Conservation (phyloP, 2,329 filamentous ascomycete species). For the Daldinia eschscholtzii region DNA sequence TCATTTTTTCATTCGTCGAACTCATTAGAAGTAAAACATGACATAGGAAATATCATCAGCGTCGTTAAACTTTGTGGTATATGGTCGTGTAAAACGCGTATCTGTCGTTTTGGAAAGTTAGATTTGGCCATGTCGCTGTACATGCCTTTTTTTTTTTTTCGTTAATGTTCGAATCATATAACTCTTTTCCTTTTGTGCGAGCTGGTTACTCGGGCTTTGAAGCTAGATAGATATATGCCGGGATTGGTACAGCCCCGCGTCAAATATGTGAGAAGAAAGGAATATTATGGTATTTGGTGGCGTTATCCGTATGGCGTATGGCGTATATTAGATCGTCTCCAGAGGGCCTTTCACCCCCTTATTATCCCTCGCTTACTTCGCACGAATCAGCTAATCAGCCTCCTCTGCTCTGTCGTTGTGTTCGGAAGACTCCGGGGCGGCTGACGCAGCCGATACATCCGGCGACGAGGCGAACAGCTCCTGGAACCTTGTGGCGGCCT, state of each 20-base stretch:
- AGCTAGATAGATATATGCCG: neutral
- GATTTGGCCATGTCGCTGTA: neutral
- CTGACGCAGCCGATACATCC: constrained; percentile 43
- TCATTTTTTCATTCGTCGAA: constrained; percentile 29
- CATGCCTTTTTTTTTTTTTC: constrained; percentile 2
- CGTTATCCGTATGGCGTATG: neutral
- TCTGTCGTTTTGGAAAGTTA: constrained; percentile 18
- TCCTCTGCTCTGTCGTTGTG: neutral
- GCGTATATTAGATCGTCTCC: neutral
- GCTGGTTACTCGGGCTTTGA: neutral
- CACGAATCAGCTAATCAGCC: constrained; percentile 2
- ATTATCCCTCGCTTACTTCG: neutral
- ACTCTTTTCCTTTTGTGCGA: neutral
- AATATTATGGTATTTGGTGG: neutral
- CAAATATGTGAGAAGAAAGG: neutral
- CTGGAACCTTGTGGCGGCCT: constrained; percentile 57
- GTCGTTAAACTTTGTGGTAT: constrained; percentile 26
- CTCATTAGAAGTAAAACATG: constrained; percentile 20
- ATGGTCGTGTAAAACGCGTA: constrained; percentile 1
- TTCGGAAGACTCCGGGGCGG: constrained; percentile 25
- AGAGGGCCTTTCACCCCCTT: neutral
- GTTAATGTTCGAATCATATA: neutral
- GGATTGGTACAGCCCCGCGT: neutral
- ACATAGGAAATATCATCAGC: constrained; percentile 22
- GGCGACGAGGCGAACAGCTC: constrained; percentile 56